phyloP scores from a whole-genome alignment of 208 protist genomes.

The Leishmania mexicana region DNA sequence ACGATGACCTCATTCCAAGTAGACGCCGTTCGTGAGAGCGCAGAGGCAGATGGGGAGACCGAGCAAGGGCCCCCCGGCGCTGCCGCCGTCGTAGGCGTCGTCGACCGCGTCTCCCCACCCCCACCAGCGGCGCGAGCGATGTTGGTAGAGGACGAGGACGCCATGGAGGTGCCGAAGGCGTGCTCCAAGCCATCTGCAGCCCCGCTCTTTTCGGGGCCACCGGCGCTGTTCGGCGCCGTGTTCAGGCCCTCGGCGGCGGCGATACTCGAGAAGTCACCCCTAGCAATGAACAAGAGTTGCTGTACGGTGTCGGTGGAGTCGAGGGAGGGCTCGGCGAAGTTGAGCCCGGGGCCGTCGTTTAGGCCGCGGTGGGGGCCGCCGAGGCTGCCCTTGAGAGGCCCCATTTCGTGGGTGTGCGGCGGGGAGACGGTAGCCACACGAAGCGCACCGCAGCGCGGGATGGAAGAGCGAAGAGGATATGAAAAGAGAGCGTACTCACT shows the following conservation, averaged over 20 bases:
- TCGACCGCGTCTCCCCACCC: conserved; percentile 2
- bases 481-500: not conserved
- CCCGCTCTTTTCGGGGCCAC: not conserved
- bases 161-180: not conserved
- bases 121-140: not conserved
- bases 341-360: not conserved
- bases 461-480: not conserved
- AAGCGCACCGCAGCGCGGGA: not conserved
- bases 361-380: conserved; percentile 9
- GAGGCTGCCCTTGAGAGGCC: not conserved
- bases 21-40: not conserved
- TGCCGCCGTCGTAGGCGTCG: not conserved
- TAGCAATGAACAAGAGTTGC: conserved; percentile 23
- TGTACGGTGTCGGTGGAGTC: conserved; percentile 10
- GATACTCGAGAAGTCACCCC: conserved; percentile 19
- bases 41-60: not conserved
- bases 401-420: not conserved
- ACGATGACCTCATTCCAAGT: not conserved
- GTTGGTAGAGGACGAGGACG: not conserved
- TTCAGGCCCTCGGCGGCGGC: not conserved
- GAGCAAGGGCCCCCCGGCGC: not conserved
- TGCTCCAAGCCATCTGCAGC: not conserved
- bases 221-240: not conserved
- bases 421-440: not conserved
- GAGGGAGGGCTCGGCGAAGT: conserved; percentile 1